phyloP scores from a whole-genome alignment of 805 yeast genomes.

The Barnettozyma wickerhamii region DNA sequence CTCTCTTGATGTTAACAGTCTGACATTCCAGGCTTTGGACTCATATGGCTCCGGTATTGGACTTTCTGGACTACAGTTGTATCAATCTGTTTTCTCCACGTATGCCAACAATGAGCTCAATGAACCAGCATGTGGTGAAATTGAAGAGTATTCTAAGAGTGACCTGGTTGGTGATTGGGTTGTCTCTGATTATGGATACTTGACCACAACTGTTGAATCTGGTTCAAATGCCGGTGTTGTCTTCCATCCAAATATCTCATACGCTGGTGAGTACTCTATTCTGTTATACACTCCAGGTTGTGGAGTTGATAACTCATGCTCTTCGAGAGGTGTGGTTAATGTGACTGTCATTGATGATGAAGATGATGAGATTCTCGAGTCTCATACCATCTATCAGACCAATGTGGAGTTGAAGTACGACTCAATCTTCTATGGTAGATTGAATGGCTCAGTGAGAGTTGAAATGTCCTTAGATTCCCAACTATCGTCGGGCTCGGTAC shows the following conservation, averaged over 20 bases:
- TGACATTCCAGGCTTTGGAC: constrained; percentile 59
- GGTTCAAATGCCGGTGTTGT: constrained; percentile 39
- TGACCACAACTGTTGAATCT: constrained; percentile 28
- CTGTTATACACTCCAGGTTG: constrained; percentile 88
- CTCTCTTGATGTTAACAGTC: constrained; percentile 50
- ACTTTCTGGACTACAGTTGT: constrained; percentile 69
- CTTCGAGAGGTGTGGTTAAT: constrained; percentile 68
- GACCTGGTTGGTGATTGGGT: constrained; percentile 28
- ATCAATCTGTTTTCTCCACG: constrained; percentile 46
- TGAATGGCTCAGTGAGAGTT: constrained; percentile 46
- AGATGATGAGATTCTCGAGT: constrained; percentile 32
- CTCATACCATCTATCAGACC: constrained; percentile 65
- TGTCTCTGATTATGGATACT: constrained; percentile 30
- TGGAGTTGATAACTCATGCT: constrained; percentile 59
- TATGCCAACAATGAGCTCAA: constrained; percentile 77
- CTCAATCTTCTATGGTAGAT: constrained; percentile 62
- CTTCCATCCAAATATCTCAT: constrained; percentile 64
- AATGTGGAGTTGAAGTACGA: constrained; percentile 81
- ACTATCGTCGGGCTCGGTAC: constrained; percentile 31
- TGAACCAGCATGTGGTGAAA: constrained; percentile 50
- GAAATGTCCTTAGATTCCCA: constrained; percentile 36
- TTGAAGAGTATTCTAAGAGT: constrained; percentile 25
- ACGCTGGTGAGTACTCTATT: constrained; percentile 72
- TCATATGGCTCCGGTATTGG: constrained; percentile 71
- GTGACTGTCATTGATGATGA: constrained; percentile 55